Conservation (phyloP, 768 basidiomycete species). For the Ramaria rubella region DNA sequence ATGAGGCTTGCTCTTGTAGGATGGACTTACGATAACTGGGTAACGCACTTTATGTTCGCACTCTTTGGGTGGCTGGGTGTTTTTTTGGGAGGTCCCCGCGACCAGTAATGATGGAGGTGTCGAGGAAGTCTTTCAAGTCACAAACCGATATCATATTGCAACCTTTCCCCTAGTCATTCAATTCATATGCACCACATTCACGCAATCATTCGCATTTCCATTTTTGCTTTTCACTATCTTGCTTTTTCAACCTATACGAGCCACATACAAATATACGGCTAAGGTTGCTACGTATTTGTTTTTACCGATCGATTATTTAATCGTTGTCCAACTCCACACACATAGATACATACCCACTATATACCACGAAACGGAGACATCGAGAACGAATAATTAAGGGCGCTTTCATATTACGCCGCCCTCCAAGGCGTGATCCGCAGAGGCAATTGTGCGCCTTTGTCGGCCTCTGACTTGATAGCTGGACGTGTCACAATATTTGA, state of each 20-base stretch:
- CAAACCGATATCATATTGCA: too few relatives aligned
- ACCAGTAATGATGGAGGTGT: too few relatives aligned
- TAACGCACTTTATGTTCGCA: conserved; percentile 10
- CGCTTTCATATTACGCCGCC: background rate
- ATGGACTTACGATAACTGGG: conserved; percentile 11
- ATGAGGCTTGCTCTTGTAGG: background rate
- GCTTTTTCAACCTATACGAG: too few relatives aligned
- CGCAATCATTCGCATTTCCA: too few relatives aligned
- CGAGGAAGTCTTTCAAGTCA: too few relatives aligned
- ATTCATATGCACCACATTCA: too few relatives aligned
- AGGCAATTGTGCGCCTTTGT: conserved; percentile 39
- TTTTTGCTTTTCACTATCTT: background rate
- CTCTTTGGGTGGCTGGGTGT: conserved; percentile 9
- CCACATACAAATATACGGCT: too few relatives aligned
- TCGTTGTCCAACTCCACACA: too few relatives aligned
- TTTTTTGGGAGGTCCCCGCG: background rate
- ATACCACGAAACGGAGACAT: background rate
- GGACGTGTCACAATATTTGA: conserved; percentile 38
- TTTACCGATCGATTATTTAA: too few relatives aligned
- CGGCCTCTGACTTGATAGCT: conserved; percentile 33
- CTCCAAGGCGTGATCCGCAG: conserved; percentile 17
- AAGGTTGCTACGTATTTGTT: too few relatives aligned
- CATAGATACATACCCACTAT: background rate
- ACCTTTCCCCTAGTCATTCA: too few relatives aligned
- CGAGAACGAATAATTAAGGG: too few relatives aligned